Percentiles rank a stretch among this genome's conserved stretches.
phyloP scores from a whole-genome alignment of 108 stramenopile genomes.

The Aurantiochytrium sp. region DNA sequence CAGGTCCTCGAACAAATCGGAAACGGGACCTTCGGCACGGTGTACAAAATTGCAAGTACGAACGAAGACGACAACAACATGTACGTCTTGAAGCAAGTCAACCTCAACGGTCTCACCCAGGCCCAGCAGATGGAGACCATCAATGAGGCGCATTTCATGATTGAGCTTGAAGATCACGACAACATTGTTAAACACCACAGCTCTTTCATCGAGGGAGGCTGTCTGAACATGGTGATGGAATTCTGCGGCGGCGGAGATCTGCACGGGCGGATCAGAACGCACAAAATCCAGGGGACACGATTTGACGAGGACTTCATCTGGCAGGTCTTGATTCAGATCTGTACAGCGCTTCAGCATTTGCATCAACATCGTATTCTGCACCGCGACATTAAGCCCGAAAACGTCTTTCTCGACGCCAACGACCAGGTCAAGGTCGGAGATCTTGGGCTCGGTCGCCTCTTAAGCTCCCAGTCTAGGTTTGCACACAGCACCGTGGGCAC shows the following conservation, averaged over 20 bases:
- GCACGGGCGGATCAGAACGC: background rate
- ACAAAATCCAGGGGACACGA: too few species aligned
- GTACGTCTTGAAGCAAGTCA: background rate
- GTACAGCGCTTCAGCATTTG: background rate
- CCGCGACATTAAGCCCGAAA: slow-evolving; percentile 21
- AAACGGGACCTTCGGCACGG: background rate
- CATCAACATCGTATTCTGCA: background rate
- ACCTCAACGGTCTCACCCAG: background rate
- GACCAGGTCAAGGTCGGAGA: slow-evolving; percentile 15
- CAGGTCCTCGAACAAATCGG: background rate
- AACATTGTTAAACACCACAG: background rate
- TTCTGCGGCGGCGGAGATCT: background rate
- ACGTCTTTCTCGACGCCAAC: background rate
- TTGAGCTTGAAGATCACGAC: background rate
- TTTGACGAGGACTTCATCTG: background rate
- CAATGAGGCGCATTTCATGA: background rate
- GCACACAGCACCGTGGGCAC: slow-evolving; percentile 16
- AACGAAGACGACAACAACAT: background rate
- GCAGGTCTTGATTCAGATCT: background rate
- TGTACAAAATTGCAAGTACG: background rate
- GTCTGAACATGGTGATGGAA: background rate
- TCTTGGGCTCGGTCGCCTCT: slow-evolving; percentile 1
- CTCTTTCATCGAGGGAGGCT: background rate
- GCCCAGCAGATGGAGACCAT: background rate
- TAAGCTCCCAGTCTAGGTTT: background rate